Evolutionary conservation across 2,329 filamentous ascomycete species (phyloP).

Genomic region (Penicillium fuscoglaucum): DNA sequence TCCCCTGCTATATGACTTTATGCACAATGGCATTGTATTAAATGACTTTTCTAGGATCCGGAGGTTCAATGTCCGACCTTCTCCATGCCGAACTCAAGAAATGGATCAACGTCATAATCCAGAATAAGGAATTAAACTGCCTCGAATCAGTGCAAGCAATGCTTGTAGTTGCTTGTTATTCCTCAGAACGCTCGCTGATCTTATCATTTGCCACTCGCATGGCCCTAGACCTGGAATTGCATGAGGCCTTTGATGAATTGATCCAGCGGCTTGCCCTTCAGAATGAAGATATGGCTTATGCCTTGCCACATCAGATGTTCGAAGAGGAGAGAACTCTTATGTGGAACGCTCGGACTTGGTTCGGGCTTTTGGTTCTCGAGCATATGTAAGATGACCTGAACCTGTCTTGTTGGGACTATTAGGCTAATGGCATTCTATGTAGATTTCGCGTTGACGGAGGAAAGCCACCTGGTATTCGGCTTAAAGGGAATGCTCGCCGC

Average conservation of each 20-base stretch:
- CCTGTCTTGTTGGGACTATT: not conserved
- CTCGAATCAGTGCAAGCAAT: slow-evolving; percentile 56
- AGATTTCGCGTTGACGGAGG: slow-evolving; percentile 49
- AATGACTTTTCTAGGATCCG: slow-evolving; percentile 21
- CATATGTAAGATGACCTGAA: slow-evolving; percentile 40
- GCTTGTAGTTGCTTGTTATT: slow-evolving; percentile 54
- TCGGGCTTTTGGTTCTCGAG: slow-evolving; percentile 55
- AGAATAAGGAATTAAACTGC: slow-evolving; percentile 39
- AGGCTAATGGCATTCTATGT: not conserved
- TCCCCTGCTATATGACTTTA: not conserved
- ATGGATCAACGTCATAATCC: slow-evolving; percentile 49
- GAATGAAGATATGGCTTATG: slow-evolving; percentile 21
- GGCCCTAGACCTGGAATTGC: slow-evolving; percentile 51
- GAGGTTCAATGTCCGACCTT: slow-evolving; percentile 43
- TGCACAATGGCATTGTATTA: not conserved
- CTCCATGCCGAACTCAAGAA: slow-evolving; percentile 47
- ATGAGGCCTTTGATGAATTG: slow-evolving; percentile 46
- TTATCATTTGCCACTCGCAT: slow-evolving; percentile 54
- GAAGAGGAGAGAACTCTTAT: slow-evolving; percentile 37
- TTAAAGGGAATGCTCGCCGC: slow-evolving; percentile 43
- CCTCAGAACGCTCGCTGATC: slow-evolving; percentile 53
- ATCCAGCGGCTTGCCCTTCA: slow-evolving; percentile 32
- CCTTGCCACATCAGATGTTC: slow-evolving; percentile 15
- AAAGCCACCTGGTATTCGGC: slow-evolving; percentile 44
- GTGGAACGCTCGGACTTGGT: slow-evolving; percentile 52